A percentile compares a stretch with the other conserved stretches of the same genome.
Conservation (phyloP, 73 alveolate species). For the Uronychia binucleata region DNA sequence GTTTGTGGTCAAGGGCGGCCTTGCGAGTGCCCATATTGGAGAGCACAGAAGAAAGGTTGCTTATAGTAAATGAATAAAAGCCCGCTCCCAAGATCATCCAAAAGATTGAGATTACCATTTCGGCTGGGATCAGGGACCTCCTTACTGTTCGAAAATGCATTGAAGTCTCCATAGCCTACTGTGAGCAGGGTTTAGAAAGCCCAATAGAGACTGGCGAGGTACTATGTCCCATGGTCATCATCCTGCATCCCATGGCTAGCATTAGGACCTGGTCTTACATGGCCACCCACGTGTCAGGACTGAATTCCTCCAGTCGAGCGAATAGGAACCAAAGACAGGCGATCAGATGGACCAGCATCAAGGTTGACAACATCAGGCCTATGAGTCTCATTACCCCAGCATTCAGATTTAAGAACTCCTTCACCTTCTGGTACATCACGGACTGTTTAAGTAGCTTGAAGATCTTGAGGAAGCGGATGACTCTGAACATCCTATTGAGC, state of each 20-base stretch:
- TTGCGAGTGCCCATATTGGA: slow-evolving; percentile 22
- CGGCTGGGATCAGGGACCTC: not conserved
- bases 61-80: not conserved
- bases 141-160: slow-evolving; percentile 15
- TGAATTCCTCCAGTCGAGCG: slow-evolving; percentile 20
- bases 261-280: slow-evolving; percentile 17
- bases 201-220: slow-evolving; percentile 17
- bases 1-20: not conserved
- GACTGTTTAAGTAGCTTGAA: not conserved
- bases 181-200: slow-evolving; percentile 20
- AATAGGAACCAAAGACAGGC: slow-evolving; percentile 25
- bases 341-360: slow-evolving; percentile 25
- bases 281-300: slow-evolving; percentile 31
- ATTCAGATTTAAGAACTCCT: not conserved
- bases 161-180: slow-evolving; percentile 42
- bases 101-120: not conserved
- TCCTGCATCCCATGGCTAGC: not conserved
- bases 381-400: slow-evolving; percentile 16
- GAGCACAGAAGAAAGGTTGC: not conserved
- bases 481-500: slow-evolving; percentile 8
- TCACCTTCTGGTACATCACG: not conserved
- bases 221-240: slow-evolving; percentile 1
- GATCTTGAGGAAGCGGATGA: slow-evolving; percentile 5
- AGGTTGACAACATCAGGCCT: not conserved
- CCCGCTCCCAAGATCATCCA: slow-evolving; percentile 20